Percentiles rank a stretch among this genome's conserved stretches.
Evolutionary conservation across 2,329 filamentous ascomycete species (phyloP).

Genomic region (Cladophialophora bantiana): DNA sequence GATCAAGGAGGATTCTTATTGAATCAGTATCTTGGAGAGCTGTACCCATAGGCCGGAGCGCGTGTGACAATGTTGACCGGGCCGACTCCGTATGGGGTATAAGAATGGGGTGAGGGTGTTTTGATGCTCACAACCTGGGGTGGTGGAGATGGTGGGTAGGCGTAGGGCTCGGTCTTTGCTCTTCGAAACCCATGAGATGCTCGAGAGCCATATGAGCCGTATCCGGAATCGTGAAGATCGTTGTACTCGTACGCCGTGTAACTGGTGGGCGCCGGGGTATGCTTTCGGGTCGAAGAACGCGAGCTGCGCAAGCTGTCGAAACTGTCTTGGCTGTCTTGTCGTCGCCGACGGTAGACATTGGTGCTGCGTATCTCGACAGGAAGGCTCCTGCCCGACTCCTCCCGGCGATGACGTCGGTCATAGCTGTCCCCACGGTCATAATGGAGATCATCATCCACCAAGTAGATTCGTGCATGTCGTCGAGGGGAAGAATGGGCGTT

Average conservation of each 20-base stretch:
- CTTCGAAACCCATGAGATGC: conserved; percentile 28
- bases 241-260: conserved; percentile 30
- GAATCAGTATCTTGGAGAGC: conserved; percentile 25
- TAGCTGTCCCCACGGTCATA: conserved; percentile 18
- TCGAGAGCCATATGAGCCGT: conserved; percentile 36
- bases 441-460: conserved; percentile 24
- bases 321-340: conserved; percentile 38
- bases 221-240: conserved; percentile 36
- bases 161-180: conserved; percentile 35
- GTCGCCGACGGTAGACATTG: conserved; percentile 22
- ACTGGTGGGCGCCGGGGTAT: conserved; percentile 24
- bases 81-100: conserved; percentile 29
- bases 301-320: conserved; percentile 33
- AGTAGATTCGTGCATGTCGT: conserved; percentile 17
- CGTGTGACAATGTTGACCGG: conserved; percentile 33
- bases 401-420: conserved; percentile 20
- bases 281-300: conserved; percentile 28
- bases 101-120: conserved; percentile 24
- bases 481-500: conserved; percentile 16
- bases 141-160: conserved; percentile 27
- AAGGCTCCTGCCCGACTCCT: conserved; percentile 18
- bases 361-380: conserved; percentile 31
- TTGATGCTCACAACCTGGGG: conserved; percentile 28
- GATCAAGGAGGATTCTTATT: not conserved
- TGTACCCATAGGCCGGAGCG: conserved; percentile 27